These are phyloP conservation scores for Lentinula aciculospora DNA, from an alignment of 768 basidiomycete species.

Conservation along the genomic window DNA sequence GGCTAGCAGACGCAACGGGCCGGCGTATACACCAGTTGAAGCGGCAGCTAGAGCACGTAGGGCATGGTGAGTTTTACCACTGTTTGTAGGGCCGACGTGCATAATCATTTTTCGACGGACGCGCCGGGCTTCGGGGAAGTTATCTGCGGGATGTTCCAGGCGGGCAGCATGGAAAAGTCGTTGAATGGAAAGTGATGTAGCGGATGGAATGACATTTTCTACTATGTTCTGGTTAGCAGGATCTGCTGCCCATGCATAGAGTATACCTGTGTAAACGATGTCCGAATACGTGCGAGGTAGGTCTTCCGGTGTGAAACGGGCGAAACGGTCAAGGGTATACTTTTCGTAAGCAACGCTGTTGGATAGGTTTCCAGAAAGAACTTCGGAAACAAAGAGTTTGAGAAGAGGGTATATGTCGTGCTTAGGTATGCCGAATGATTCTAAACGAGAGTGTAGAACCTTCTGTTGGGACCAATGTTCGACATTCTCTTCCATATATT, in stretches of 20 bases:
- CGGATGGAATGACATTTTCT: constrained; percentile 18
- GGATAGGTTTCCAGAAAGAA: constrained; percentile 29
- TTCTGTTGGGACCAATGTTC: constrained; percentile 28
- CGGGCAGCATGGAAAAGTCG: constrained; percentile 32
- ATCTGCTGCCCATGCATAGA: constrained; percentile 51
- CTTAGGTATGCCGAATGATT: constrained; percentile 42
- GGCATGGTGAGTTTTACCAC: constrained; percentile 94
- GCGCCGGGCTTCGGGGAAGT: constrained; percentile 45
- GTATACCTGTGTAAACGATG: constrained; percentile 42
- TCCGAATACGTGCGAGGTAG: constrained; percentile 29
- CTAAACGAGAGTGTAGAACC: constrained; percentile 33
- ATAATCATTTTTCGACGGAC: constrained; percentile 77
- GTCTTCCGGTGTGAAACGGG: constrained; percentile 23
- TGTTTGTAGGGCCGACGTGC: constrained; percentile 97
- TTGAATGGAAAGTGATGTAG: constrained; percentile 32
- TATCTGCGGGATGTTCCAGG: constrained; percentile 42
- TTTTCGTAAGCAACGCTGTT: constrained; percentile 20
- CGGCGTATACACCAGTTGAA: constrained; percentile 73
- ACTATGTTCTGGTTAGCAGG: constrained; percentile 21
- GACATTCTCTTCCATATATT: constrained; percentile 32
- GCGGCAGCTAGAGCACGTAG: constrained; percentile 83
- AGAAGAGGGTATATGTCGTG: constrained; percentile 36
- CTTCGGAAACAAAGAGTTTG: constrained; percentile 29
- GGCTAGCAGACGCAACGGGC: constrained; percentile 88
- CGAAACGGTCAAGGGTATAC: constrained; percentile 40